Evolutionary conservation across 148 eudicot species (phyloP), one percentile per base, ranked within the genome.

Genomic region (Rhododendron griersonianum): DNA sequence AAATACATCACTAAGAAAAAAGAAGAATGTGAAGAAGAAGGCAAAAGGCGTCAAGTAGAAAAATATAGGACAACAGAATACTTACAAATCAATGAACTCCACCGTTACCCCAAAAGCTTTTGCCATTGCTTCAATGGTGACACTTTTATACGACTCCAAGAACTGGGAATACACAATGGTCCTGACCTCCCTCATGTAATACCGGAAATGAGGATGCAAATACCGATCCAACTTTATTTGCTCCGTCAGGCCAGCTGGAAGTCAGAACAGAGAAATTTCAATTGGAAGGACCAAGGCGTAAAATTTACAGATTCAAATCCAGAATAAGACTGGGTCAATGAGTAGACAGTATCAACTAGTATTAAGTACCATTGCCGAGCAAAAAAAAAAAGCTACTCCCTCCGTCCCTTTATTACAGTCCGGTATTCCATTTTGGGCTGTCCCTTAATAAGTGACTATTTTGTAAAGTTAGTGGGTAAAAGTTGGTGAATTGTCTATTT

Each of bases 141-240:
- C 99, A 89, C 99, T 97, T 90, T 95, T 97, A 93, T 97, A 97
- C 21, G 99, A 95, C 81, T 97, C 99, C 87, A 97, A 83, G 88
- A 95, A 97, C 89, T 97, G 99, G 35, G 99, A 97, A 87, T 97
- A 97, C 18, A 97, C 98, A 61, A 95, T 98, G 21, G 92, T 92
- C 87, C 99, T 92, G 85, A 97, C 91, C 92, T 97, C 99, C 91
- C 99, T 95, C 99, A 95, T 94, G 93, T 95, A 97, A 83, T 94
- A 95, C 15, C 99, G 95, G 90, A 97, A 97, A 88, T 97, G 98
- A 4, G 95, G 93, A 79, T 94, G 92, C 93, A 95, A 90, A 89
- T 95, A 97, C 41, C 98, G 99, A 80, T 97, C 98, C 85, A 93
- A 86, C 89, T 95, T 97, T 71, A 95, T 91, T 86, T 95, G 98